phyloP scores from a whole-genome alignment of 2,329 filamentous ascomycete genomes.

The Reticulascus tulasneorum region DNA sequence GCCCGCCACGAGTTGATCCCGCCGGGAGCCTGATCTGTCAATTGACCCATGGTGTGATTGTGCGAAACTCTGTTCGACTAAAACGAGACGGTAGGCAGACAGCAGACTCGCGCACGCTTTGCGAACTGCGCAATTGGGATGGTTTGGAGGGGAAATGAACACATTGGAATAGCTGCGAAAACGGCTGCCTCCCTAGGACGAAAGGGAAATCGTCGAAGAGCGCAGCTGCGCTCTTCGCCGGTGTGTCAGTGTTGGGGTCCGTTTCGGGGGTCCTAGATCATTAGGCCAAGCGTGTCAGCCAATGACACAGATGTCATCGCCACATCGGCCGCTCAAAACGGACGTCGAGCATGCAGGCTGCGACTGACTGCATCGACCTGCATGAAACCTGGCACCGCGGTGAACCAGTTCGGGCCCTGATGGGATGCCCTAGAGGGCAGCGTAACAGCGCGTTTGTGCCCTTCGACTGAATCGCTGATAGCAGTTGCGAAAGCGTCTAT shows the following conservation, averaged over 20 bases:
- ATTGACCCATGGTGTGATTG: constrained; percentile 1
- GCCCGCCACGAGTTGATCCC: no score
- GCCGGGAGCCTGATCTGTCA: no score
- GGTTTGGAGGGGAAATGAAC: background rate
- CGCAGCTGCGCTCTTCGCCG: constrained; percentile 9
- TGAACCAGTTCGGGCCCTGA: background rate
- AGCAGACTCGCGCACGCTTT: no score
- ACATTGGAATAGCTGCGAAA: background rate
- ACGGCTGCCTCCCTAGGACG: background rate
- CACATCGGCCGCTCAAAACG: no score
- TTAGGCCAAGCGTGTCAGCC: no score
- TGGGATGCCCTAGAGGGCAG: background rate
- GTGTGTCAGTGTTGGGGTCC: no score
- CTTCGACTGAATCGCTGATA: constrained; percentile 3
- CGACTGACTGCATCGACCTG: background rate
- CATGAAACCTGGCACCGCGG: background rate
- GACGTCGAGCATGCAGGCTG: constrained; percentile 4
- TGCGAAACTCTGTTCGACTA: no score
- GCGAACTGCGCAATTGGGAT: constrained; percentile 2
- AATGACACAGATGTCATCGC: no score
- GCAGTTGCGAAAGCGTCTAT: background rate
- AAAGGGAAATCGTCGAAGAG: constrained; percentile 4
- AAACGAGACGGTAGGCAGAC: no score
- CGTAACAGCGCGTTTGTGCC: constrained; percentile 8
- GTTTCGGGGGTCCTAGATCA: no score